Conservation (phyloP, 345 rosid genomes). For the Camelina laxa region DNA sequence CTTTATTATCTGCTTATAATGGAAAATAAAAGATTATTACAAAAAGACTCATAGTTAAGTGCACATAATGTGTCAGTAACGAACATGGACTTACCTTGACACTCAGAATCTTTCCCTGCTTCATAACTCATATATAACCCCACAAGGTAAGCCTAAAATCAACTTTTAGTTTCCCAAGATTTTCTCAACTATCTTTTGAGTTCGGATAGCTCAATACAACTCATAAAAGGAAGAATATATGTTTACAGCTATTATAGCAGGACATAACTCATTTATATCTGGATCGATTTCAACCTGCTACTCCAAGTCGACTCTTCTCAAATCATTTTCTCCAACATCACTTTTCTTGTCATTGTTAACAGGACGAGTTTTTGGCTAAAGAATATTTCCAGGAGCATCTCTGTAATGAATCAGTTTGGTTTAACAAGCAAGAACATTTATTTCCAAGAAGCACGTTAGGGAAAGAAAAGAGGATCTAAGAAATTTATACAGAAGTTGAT, state of each 20-base stretch:
- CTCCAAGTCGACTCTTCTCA: too few species aligned
- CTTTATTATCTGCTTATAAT: constrained; percentile 66
- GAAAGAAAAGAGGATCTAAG: neutral
- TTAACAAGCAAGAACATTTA: constrained; percentile 2
- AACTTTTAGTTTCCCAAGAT: constrained; percentile 14
- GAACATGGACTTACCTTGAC: constrained; percentile 63
- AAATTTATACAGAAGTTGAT: constrained; percentile 9
- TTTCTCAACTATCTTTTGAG: constrained; percentile 17
- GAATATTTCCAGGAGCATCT: constrained; percentile 85
- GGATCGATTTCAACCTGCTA: constrained; percentile 75
- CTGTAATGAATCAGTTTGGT: constrained; percentile 47
- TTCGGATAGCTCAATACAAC: constrained; percentile 13
- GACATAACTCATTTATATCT: constrained; percentile 76
- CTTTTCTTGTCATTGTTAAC: constrained; percentile 45
- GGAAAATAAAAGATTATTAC: constrained; percentile 29
- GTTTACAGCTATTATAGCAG: constrained; percentile 12
- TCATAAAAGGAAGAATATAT: too few species aligned
- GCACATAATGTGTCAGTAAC: constrained; percentile 15
- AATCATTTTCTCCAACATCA: constrained; percentile 61
- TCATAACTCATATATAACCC: constrained; percentile 39
- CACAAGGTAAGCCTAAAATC: neutral
- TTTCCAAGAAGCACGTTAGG: constrained; percentile 7
- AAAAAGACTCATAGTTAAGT: constrained; percentile 10
- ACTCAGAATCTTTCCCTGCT: constrained; percentile 73
- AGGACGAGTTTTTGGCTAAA: too few species aligned